phyloP scores from a whole-genome alignment of 257 asterid species.

The Solanum microdontum region DNA sequence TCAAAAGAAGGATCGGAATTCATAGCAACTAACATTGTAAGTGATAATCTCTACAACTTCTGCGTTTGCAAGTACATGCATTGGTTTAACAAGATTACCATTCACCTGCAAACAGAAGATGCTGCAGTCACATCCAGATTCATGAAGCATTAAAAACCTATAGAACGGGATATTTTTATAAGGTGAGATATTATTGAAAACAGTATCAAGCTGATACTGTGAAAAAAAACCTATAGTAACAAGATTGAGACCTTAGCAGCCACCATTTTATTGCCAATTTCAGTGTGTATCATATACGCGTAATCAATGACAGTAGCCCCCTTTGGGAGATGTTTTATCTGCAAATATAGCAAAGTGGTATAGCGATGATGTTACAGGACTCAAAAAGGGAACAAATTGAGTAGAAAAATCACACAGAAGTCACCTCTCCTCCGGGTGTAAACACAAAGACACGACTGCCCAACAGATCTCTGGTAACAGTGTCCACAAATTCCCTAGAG shows the following conservation, averaged over 20 bases:
- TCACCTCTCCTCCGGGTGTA: conserved; percentile 93
- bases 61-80: conserved; percentile 71
- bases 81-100: conserved; percentile 79
- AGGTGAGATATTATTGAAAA: neutral
- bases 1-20: neutral
- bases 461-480: conserved; percentile 77
- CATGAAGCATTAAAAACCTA: neutral
- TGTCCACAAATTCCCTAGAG: conserved; percentile 90
- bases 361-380: neutral
- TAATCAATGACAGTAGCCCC: conserved; percentile 84
- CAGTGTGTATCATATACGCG: conserved; percentile 87
- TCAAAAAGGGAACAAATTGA: neutral
- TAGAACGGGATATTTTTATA: neutral
- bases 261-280: conserved; percentile 89
- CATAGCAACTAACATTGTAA: conserved; percentile 51
- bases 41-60: conserved; percentile 87
- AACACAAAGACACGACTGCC: conserved; percentile 94
- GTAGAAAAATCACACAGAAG: neutral
- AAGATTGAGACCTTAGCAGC: conserved; percentile 67
- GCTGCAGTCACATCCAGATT: conserved; percentile 1
- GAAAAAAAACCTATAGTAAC: neutral
- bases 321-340: conserved; percentile 83
- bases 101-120: conserved; percentile 55
- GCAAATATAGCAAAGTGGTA: conserved; percentile 3
- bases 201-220: neutral